Evolutionary conservation across 1,139 yeast genomes (phyloP).

Genomic region (Scheffersomyces illinoinensis): DNA sequence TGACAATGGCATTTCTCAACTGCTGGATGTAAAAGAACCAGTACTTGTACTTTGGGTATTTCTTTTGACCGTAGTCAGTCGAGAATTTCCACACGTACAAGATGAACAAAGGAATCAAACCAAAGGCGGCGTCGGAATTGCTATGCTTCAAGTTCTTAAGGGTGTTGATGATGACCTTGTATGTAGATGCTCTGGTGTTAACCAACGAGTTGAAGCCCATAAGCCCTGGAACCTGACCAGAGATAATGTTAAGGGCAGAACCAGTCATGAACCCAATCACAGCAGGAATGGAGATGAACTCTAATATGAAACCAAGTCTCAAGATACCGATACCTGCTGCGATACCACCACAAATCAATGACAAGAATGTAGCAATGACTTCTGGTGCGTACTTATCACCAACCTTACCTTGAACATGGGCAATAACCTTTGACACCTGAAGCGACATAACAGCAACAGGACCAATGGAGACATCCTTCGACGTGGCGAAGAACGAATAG

Average conservation of each 20-base stretch:
- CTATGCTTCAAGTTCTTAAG: slow-evolving; percentile 71
- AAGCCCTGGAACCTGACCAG: slow-evolving; percentile 84
- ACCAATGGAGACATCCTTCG: slow-evolving; percentile 93
- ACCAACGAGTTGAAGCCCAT: slow-evolving; percentile 72
- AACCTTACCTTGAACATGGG: slow-evolving; percentile 49
- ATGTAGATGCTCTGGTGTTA: slow-evolving; percentile 73
- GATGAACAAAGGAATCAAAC: slow-evolving; percentile 68
- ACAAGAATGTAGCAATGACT: slow-evolving; percentile 75
- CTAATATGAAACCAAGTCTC: slow-evolving; percentile 84
- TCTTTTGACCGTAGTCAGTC: slow-evolving; percentile 57
- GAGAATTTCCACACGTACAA: slow-evolving; percentile 69
- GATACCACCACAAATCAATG: slow-evolving; percentile 82
- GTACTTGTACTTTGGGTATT: slow-evolving; percentile 60
- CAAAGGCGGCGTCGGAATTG: slow-evolving; percentile 84
- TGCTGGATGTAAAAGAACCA: slow-evolving; percentile 71
- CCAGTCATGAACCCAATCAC: slow-evolving; percentile 96
- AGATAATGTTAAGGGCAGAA: slow-evolving; percentile 78
- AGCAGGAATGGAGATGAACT: slow-evolving; percentile 87
- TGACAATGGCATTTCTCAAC: slow-evolving; percentile 77
- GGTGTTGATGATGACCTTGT: slow-evolving; percentile 67
- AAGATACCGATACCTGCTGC: slow-evolving; percentile 80
- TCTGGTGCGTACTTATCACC: slow-evolving; percentile 53
- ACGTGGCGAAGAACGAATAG: slow-evolving; percentile 89
- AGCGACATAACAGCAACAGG: slow-evolving; percentile 97
- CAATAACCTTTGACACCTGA: slow-evolving; percentile 78